Conservation (phyloP, 495 filamentous ascomycete genomes). For the Tetracladium setigerum region DNA sequence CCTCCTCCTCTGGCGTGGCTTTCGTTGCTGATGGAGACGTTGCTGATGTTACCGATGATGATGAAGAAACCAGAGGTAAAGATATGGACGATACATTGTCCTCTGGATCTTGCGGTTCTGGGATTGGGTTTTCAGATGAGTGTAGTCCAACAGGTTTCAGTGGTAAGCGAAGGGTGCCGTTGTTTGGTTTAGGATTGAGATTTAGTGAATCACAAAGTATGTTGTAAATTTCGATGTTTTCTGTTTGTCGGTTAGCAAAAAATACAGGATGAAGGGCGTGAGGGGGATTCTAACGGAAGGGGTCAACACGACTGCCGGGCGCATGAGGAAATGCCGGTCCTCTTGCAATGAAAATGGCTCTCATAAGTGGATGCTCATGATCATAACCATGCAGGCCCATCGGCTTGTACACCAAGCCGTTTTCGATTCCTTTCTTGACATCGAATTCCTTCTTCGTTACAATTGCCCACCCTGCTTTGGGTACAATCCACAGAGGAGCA, state of each 20-base stretch:
- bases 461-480: slow-evolving; percentile 83
- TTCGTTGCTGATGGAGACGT: not conserved
- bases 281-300: slow-evolving; percentile 73
- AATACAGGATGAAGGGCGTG: not conserved
- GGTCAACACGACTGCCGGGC: slow-evolving; percentile 68
- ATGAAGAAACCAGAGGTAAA: not conserved
- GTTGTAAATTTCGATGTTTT: slow-evolving; percentile 95
- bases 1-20: not conserved
- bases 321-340: slow-evolving; percentile 83
- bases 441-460: slow-evolving; percentile 74
- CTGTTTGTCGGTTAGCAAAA: slow-evolving; percentile 7
- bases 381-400: slow-evolving; percentile 85
- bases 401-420: slow-evolving; percentile 61
- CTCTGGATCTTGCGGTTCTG: slow-evolving; percentile 13
- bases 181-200: slow-evolving; percentile 61
- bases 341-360: slow-evolving; percentile 82
- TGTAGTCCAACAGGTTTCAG: slow-evolving; percentile 31
- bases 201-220: slow-evolving; percentile 82
- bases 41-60: not conserved
- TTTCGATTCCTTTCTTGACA: slow-evolving; percentile 50
- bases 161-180: slow-evolving; percentile 80
- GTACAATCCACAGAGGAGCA: slow-evolving; percentile 86
- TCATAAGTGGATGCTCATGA: slow-evolving; percentile 82
- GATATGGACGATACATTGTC: not conserved
- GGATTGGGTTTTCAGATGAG: slow-evolving; percentile 5